Evolutionary conservation across 2,329 filamentous ascomycete species (phyloP), one percentile per base, ranked within the genome.

Genomic region (Penicillium sclerotiorum): DNA sequence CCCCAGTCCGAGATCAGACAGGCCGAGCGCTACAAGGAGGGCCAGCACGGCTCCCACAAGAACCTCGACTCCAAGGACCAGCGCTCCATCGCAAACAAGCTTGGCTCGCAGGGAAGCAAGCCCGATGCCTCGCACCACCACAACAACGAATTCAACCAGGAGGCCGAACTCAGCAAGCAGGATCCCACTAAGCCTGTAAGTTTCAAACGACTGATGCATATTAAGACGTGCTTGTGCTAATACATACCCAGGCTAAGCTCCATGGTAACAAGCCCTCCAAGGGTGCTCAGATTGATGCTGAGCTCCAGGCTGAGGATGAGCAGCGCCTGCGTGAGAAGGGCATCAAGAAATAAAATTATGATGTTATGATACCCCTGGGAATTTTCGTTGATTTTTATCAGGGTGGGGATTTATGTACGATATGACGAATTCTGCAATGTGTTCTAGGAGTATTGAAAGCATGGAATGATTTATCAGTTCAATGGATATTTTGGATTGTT

Each of bases 361-460:
- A 47, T 41, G 37, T 37, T 43, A 52, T 49, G 38, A 55, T 37
- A 47, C 15, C 47, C 46, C 42, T 49, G 41, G 38, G 35, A 46
- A 46, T 49, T 32, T 41, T 32, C 39, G 37, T n/a, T n/a, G 21
- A 36, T 28, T 27, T 17, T 28, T 12, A 45, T 38, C 80, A 95
- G 80, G 96, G 96, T 95, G 53, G 93, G 93, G 1, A 95, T 96
- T 30, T 25, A 5, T 93, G 67, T 97, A 97, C 17, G 89, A 95
- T 52, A 61, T 54, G 18, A 60, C 36, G 50, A 52, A 37, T 35
- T 37, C 37, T 46, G 30, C 30, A 27, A 38, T 45, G 47, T 32
- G 32, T 42, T 39, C 43, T 48, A 41, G 53, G 17, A 41, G 45
- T 38, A 41, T 32, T 38, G 18, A 38, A 39, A 42, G n/a, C 22